Base-by-base conservation (phyloP, 768 basidiomycete species). In the Leucocoprinus birnbaumii region DNA sequence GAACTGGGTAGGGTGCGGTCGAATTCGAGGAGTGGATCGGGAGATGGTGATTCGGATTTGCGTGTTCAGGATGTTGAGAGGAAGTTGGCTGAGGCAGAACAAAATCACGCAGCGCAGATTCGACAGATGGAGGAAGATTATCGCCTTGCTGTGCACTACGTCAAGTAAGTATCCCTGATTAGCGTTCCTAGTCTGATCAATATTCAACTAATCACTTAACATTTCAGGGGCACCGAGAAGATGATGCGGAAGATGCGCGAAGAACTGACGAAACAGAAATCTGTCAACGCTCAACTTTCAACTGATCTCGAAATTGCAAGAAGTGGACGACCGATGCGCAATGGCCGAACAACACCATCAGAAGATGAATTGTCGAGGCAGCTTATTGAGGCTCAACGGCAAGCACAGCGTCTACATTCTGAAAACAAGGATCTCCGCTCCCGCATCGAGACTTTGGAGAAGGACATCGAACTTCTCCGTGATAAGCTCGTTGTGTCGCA, bases 201-300 rank as follows among this genome's bases (percentile, higher is more conserved):
- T n/a, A 41, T 45, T 53, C 54, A 11, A 31, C 42, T 59, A 57
- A 63, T 58, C 49, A 54, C 49, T 53, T 64, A 27, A 63, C 53
- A 56, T 24, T 25, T 60, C 65, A 94, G 91, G 80, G 93, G 93
- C 43, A 98, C 95, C 1, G 97, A 98, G 71, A 97, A 95, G 73
- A 94, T 98, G 85, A 89, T 98, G 78, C 85, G 94, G 61, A 85
- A 89, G 62, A 92, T 98, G 87, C 91, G 94, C 70, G 96, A 95
- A 54, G 97, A 98, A 65, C 73, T 98, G 55, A 89, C 82, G 60
- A 95, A 90, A 73, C 91, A 96, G 71, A 98, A 97, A 73, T 78
- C 77, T 45, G 70, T 85, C 43, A 95, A 94, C 65, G 75, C 85
- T 42, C 75, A 79, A 54, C 83, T 98, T 24, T 93, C 98, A 66